Evolutionary conservation across 345 rosid species (phyloP).

Genomic region (Pugionium cornutum): DNA sequence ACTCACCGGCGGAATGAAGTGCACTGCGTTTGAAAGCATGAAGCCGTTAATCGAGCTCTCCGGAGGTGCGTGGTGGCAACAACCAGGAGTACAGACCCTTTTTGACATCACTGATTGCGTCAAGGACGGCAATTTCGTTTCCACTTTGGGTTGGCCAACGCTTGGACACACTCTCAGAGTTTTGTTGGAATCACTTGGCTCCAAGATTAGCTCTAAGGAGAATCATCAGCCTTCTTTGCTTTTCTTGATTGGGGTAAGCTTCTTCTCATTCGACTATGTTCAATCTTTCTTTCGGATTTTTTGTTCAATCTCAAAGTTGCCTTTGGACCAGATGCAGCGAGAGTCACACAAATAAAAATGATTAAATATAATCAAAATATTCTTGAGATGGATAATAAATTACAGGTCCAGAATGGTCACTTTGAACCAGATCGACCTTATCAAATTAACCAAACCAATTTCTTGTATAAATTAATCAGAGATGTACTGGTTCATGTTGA

Average conservation of each 20-base stretch:
- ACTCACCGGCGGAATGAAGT: conserved; percentile 45
- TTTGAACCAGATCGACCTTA: too few relatives aligned
- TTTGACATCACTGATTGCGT: conserved; percentile 48
- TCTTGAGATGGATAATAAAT: too few relatives aligned
- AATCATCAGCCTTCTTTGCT: conserved; percentile 40
- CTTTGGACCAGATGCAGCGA: neutral
- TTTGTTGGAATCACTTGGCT: conserved; percentile 50
- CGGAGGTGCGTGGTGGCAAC: conserved; percentile 58
- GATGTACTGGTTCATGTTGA: too few relatives aligned
- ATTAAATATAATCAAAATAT: too few relatives aligned
- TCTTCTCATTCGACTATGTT: neutral
- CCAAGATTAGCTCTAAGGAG: conserved; percentile 29
- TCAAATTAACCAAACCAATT: too few relatives aligned
- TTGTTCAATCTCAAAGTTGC: neutral
- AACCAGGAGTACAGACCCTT: conserved; percentile 35
- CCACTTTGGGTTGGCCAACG: conserved; percentile 57
- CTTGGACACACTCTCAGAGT: conserved; percentile 45
- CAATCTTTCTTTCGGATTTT: neutral
- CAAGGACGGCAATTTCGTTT: conserved; percentile 45
- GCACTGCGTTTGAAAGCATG: conserved; percentile 56
- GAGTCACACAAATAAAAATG: too few relatives aligned
- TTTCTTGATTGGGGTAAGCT: conserved; percentile 52
- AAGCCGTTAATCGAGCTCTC: conserved; percentile 52
- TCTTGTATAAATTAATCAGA: too few relatives aligned
- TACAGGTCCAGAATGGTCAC: too few relatives aligned